Conservation (phyloP, 306 rosid genomes). For the Malus orientalis region DNA sequence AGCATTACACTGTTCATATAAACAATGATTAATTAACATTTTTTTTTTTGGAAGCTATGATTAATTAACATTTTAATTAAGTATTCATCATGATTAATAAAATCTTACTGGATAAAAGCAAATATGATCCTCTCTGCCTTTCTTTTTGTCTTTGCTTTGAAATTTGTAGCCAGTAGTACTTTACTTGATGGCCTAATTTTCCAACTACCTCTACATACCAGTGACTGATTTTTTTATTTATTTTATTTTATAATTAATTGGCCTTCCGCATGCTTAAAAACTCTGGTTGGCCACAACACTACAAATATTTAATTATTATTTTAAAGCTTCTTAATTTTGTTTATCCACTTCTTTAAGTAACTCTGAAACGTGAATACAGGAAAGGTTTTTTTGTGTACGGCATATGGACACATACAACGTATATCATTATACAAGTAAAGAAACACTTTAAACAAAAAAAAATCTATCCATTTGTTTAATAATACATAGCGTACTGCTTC, state of each 20-base stretch:
- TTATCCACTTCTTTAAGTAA: no score
- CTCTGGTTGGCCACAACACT: no score
- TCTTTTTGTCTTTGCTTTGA: neutral
- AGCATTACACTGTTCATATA: neutral
- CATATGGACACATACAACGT: accelerated
- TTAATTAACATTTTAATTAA: no score
- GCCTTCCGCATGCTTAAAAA: neutral
- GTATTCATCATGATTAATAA: neutral
- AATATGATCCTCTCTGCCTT: neutral
- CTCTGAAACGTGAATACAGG: neutral
- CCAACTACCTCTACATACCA: neutral
- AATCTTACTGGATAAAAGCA: neutral
- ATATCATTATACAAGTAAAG: no score
- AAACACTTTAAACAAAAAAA: no score
- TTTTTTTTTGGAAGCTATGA: no score
- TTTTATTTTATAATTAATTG: neutral
- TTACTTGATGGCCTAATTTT: neutral
- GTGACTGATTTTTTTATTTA: no score
- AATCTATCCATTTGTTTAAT: no score
- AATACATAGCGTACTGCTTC: accelerated
- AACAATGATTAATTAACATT: no score
- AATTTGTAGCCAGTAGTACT: neutral
- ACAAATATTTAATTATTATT: no score
- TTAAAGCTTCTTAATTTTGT: neutral
- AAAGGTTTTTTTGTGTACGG: no score